Percentiles rank a stretch among this genome's conserved stretches.
These are phyloP conservation scores for Tolypocladium guangdongense DNA, from an alignment of 2,329 filamentous ascomycete species.

Conservation along the genomic window DNA sequence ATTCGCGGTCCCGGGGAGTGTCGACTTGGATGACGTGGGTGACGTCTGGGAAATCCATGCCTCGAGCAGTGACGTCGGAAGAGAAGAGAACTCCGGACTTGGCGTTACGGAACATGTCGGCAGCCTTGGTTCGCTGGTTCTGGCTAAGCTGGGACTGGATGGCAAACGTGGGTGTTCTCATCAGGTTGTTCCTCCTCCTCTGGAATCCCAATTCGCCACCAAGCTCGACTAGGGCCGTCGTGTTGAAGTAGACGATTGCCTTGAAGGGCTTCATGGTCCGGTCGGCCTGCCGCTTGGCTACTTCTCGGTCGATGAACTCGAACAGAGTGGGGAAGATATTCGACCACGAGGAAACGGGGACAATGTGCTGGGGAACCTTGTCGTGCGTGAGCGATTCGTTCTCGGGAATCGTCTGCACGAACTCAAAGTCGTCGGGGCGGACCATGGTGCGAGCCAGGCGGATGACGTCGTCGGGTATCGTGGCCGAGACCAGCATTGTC, in stretches of 20 bases:
- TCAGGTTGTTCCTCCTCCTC: slow-evolving; percentile 25
- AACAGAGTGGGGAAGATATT: slow-evolving; percentile 68
- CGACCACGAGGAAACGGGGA: slow-evolving; percentile 56
- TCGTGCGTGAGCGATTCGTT: slow-evolving; percentile 81
- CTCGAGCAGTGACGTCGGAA: slow-evolving; percentile 69
- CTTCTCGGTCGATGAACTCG: slow-evolving; percentile 59
- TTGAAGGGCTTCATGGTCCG: slow-evolving; percentile 60
- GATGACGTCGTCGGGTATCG: slow-evolving; percentile 76
- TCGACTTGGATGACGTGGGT: slow-evolving; percentile 72
- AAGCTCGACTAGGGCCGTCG: slow-evolving; percentile 61
- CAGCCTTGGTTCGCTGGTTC: slow-evolving; percentile 52
- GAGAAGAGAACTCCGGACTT: slow-evolving; percentile 58
- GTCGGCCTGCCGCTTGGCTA: slow-evolving; percentile 29
- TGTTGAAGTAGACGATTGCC: slow-evolving; percentile 87
- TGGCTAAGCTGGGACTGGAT: slow-evolving; percentile 79
- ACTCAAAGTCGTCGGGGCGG: slow-evolving; percentile 70
- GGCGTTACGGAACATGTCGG: slow-evolving; percentile 60
- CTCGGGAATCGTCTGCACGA: slow-evolving; percentile 75
- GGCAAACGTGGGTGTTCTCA: slow-evolving; percentile 28
- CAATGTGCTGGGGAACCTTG: slow-evolving; percentile 68
- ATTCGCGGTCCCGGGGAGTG: slow-evolving; percentile 51
- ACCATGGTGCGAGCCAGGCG: slow-evolving; percentile 67
- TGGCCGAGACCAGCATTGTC: slow-evolving; percentile 92
- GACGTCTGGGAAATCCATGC: slow-evolving; percentile 74
- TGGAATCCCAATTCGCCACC: slow-evolving; percentile 42